Evolutionary conservation across 2,329 filamentous ascomycete species (phyloP).

Genomic region (Ramularia collo-cygni): DNA sequence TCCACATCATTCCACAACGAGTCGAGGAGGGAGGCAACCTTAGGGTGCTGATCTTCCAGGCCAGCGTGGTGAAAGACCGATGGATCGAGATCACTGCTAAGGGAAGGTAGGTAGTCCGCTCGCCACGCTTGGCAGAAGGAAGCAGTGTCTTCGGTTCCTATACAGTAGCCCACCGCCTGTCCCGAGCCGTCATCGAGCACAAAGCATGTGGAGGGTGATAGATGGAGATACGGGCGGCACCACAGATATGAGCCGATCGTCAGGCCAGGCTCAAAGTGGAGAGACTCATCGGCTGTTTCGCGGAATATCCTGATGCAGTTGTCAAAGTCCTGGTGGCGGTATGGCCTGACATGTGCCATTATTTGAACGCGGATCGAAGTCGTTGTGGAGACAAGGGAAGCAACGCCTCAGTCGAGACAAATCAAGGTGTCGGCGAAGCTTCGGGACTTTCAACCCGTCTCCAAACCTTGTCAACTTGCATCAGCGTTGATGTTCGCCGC

Average conservation of each 20-base stretch:
- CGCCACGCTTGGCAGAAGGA: conserved; percentile 26
- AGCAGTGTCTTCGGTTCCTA: conserved; percentile 28
- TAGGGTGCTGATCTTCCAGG: neutral
- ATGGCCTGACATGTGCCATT: too few relatives aligned
- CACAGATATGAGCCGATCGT: conserved; percentile 8
- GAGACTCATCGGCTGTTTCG: too few relatives aligned
- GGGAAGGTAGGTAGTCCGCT: conserved; percentile 22
- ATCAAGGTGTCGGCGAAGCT: too few relatives aligned
- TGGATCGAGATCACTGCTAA: conserved; percentile 7
- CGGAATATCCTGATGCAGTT: too few relatives aligned
- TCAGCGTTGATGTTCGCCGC: too few relatives aligned
- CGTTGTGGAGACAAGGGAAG: too few relatives aligned
- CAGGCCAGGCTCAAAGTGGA: too few relatives aligned
- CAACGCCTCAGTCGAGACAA: too few relatives aligned
- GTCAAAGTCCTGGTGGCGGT: too few relatives aligned
- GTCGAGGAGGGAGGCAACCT: conserved; percentile 5
- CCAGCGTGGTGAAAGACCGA: neutral
- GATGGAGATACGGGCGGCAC: conserved; percentile 29
- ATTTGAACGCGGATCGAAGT: too few relatives aligned
- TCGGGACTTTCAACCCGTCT: too few relatives aligned
- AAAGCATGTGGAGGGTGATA: conserved; percentile 29
- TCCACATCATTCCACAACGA: conserved; percentile 11
- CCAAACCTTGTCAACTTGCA: too few relatives aligned
- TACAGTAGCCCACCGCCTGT: conserved; percentile 33
- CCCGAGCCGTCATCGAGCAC: conserved; percentile 31